A percentile compares a stretch with the other conserved stretches of the same genome.
Conservation (phyloP, 2,329 filamentous ascomycete species). For the Aureobasidium uvarum region DNA sequence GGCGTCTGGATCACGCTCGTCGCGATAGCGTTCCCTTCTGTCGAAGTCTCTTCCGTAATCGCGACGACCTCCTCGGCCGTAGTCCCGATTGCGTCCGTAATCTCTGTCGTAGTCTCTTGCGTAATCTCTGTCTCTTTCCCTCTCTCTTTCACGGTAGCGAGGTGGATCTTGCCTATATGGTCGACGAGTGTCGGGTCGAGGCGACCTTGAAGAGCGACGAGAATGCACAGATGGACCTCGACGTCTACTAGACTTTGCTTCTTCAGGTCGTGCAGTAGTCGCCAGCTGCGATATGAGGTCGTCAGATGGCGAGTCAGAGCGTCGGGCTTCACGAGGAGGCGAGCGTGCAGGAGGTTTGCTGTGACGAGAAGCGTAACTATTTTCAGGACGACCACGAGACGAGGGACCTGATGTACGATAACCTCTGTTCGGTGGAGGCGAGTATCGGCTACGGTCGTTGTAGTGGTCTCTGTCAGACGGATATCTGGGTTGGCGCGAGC, state of each 20-base stretch:
- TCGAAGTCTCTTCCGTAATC: slow-evolving; percentile 23
- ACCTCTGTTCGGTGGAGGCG: slow-evolving; percentile 24
- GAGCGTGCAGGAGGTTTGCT: slow-evolving; percentile 23
- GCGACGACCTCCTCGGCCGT: slow-evolving; percentile 16
- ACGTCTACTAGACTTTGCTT: slow-evolving; percentile 22
- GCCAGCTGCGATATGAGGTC: slow-evolving; percentile 29
- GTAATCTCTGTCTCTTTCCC: slow-evolving; percentile 19
- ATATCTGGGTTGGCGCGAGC: slow-evolving; percentile 35
- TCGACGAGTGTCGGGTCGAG: slow-evolving; percentile 31
- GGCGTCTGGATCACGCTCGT: slow-evolving; percentile 24
- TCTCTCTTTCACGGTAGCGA: slow-evolving; percentile 26
- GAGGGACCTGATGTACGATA: slow-evolving; percentile 14
- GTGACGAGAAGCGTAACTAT: slow-evolving; percentile 25
- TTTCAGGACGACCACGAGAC: slow-evolving; percentile 24
- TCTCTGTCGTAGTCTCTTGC: slow-evolving; percentile 26
- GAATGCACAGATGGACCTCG: slow-evolving; percentile 7
- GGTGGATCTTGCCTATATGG: slow-evolving; percentile 34
- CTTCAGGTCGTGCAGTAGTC: slow-evolving; percentile 18
- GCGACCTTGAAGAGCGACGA: slow-evolving; percentile 31
- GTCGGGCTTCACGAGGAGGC: slow-evolving; percentile 13
- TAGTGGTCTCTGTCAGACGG: slow-evolving; percentile 34
- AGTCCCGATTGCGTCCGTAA: slow-evolving; percentile 9
- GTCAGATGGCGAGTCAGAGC: slow-evolving; percentile 31
- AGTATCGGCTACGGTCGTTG: slow-evolving; percentile 25
- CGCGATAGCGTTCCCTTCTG: slow-evolving; percentile 23